Evolutionary conservation across 2,329 filamentous ascomycete species (phyloP).

Genomic region (Tolypocladium pustulatum): DNA sequence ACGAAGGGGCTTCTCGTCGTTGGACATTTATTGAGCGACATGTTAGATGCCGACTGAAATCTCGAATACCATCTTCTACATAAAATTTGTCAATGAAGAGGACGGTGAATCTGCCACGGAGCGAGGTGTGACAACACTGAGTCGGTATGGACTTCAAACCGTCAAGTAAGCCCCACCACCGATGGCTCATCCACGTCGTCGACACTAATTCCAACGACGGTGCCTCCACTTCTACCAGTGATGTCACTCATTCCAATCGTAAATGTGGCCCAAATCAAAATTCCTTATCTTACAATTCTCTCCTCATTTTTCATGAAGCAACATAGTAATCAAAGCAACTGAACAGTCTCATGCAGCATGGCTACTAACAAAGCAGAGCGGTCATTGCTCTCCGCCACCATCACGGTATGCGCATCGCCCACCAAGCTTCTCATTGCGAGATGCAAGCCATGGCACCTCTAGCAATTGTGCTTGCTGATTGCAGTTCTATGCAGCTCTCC

Average conservation of each 20-base stretch:
- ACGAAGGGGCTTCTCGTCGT: not conserved
- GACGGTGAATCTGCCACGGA: not conserved
- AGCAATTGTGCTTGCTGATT: not conserved
- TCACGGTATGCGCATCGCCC: not conserved
- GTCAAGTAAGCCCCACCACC: not conserved
- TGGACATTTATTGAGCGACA: not conserved
- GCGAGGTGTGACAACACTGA: not conserved
- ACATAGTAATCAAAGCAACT: not conserved
- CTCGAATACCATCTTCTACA: not conserved
- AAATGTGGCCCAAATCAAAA: not conserved
- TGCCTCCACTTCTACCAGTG: not conserved
- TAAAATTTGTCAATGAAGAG: not conserved
- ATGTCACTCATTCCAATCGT: not conserved
- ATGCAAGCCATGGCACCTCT: not conserved
- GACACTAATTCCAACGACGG: not conserved
- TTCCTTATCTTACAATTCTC: not conserved
- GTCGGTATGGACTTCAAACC: not conserved
- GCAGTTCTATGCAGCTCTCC: constrained; percentile 34
- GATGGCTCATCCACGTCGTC: not conserved
- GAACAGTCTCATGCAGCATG: not conserved
- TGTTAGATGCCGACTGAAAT: not conserved
- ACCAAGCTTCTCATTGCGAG: not conserved
- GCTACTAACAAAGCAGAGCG: not conserved
- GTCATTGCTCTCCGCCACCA: not conserved
- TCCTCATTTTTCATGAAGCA: not conserved